A percentile compares a stretch with the other conserved stretches of the same genome.
Evolutionary conservation across 805 yeast species (phyloP).

Genomic region (Candida peoriensis): DNA sequence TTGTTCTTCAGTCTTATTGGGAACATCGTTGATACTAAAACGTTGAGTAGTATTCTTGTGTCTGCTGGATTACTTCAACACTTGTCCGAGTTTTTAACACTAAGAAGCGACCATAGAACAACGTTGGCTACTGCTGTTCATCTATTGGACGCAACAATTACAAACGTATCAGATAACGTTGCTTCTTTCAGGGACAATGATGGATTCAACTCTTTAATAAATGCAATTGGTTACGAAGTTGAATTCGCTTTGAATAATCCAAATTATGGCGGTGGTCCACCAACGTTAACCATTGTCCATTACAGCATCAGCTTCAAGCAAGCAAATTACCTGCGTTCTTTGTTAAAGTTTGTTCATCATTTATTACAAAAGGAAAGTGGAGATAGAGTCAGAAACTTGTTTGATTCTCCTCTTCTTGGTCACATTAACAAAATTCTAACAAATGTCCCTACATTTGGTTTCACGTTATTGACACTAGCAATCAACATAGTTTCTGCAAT

Average conservation of each 20-base stretch:
- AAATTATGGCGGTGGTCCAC: conserved; percentile 52
- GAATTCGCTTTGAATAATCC: conserved; percentile 59
- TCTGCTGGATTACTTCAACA: conserved; percentile 74
- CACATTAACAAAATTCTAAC: conserved; percentile 54
- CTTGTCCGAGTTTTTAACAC: conserved; percentile 53
- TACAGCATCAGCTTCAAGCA: conserved; percentile 56
- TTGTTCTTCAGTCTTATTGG: conserved; percentile 58
- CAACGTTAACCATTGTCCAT: conserved; percentile 43
- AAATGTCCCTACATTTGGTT: conserved; percentile 62
- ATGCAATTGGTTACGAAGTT: conserved; percentile 58
- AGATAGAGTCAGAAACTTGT: conserved; percentile 77
- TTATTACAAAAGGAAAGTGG: conserved; percentile 72
- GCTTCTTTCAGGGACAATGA: conserved; percentile 58
- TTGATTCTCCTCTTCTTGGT: conserved; percentile 74
- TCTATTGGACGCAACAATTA: conserved; percentile 34
- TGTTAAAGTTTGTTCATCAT: conserved; percentile 59
- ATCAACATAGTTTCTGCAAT: conserved; percentile 63
- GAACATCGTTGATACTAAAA: conserved; percentile 51
- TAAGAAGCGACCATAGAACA: conserved; percentile 47
- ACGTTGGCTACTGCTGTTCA: conserved; percentile 62
- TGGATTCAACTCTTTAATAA: conserved; percentile 63
- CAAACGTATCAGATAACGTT: conserved; percentile 42
- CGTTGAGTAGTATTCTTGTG: conserved; percentile 51
- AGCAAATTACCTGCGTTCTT: conserved; percentile 49
- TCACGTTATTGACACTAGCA: conserved; percentile 52